Base-by-base conservation (phyloP, 176 grass and related monocot genomes). In the Musa acuminata region DNA sequence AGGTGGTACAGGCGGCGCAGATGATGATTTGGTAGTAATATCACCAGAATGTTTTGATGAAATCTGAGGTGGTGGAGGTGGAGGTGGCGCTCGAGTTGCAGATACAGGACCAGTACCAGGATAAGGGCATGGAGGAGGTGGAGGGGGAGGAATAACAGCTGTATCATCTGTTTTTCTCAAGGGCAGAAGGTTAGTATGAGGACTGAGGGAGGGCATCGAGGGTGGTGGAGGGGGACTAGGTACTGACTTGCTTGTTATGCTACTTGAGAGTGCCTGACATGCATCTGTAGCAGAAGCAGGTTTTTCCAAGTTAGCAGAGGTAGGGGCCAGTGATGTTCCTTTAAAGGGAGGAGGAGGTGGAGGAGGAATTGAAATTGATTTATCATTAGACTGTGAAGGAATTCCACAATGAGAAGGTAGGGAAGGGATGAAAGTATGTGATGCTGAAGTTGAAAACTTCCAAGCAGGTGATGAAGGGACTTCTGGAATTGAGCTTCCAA, bases 1-100 rank as follows among this genome's bases (percentile, higher is more conserved):
- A 72, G 87, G 84, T 79, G 79, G 79, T 72, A 82, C 82, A 57
- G 25, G 52, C 27, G 72, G 75, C 49, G 72, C 11, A 71, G 72
- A n/a, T 82, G 75, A 73, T 74, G 82, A 65, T 77, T 52, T 26
- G 20, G 49, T 50, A 35, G 29, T 5, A 35, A 35, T 35, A 35
- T 35, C 29, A 35, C 29, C 3, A 14, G 35, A 76, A 64, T 52
- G 17, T 19, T 63, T 64, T 62, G 35, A 62, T 52, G 51, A 72
- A 75, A 83, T 71, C 69, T 82, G 75, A 29, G 27, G 71, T 52
- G 81, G 55, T 84, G 78, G 76, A 69, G 80, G 70, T 53, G 64
- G 77, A 35, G 29, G 29, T 35, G 29, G 29, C 29, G 4, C 29
- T 35, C 29, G 29, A 23, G 66, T 59, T 50, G 69, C 8, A n/a